Base-by-base conservation (phyloP, 1,139 yeast genomes). In the Candida dubliniensis region DNA sequence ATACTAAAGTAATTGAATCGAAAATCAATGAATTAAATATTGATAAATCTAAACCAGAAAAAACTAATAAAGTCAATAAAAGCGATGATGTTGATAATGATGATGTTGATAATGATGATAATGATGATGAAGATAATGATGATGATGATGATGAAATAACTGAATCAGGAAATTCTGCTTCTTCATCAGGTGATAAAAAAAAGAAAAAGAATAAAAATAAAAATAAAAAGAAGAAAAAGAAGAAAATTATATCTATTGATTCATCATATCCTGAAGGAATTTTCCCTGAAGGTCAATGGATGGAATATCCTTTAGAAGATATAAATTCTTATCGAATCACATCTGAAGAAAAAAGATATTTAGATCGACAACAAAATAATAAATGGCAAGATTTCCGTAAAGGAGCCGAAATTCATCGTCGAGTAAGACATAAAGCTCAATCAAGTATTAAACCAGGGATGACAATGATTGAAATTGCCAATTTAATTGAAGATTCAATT, bases 401-500 rank as follows among this genome's bases (percentile, higher is more conserved):
- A 61, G 99, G 91, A 38, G 96, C 98, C 0, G 99, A 93, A 65
- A 86, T 90, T 44, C 99, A 93, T 61, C 81, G 98, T 53, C 78
- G 96, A 57, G 97, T 88, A 23, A 82, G 99, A 57, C 81, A 81
- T 51, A 82, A 87, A 63, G 89, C 96, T 1, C 84, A 80, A 54
- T 77, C 82, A 46, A 74, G 76, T 50, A 79, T 93, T 56, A 80
- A 82, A 63, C 97, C 98, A 1, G 99, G 99, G 23, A 87, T 91
- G 96, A 71, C 85, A 25, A 86, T 90, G 82, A 85, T 81, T 30
- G 96, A 90, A 50, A 81, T 95, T 54, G 97, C 96, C 12, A 89
- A 93, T 60, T 72, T 85, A 51, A 87, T 93, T 59, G 99, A 95
- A 64, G 81, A 89, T 60, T 80, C 93, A 0, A 86, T 88, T 2